Evolutionary conservation across 257 asterid species (phyloP), one percentile per base, ranked within the genome.

Genomic region (Solanum tarapatanum): DNA sequence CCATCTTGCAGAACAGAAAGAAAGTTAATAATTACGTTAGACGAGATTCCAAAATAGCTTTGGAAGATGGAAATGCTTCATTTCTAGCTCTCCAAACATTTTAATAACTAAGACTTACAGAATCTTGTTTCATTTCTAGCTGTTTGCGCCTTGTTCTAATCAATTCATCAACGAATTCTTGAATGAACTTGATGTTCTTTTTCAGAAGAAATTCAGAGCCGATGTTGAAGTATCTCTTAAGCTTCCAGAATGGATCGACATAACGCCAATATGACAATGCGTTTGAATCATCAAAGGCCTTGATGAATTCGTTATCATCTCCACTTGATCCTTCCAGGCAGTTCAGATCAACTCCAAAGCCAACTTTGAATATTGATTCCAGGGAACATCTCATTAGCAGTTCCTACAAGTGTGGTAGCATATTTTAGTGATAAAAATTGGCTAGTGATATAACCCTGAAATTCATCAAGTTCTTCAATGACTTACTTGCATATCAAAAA

Each of bases 301-400:
- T 91, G 79, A 89, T 94, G 37, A 94, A 93, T 51, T 87, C 41
- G 36, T 74, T 89, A 32, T 93, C 95, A 76, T 91, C 93, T 64
- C 84, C 90, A 43, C 91, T 89, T 64, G 95, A 90, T 86, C 93
- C 96, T 14, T 90, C 86, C 23, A 94, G n/a, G 88, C 95, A 92
- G 64, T 94, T 91, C 51, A 94, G 84, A 55, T 94, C 98, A 0
- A 93, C 94, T 82, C 96, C 98, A 69, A 95, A 94, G 10, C 95
- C 98, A 88, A 96, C 98, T 90, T 91, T 93, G 89, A 94, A 96
- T 70, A 94, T 93, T 1, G 98, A 94, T 66, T 96, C 98, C 82
- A 94, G 88, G 5, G 95, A 92, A 91, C 93, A 90, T 90, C 92
- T 93, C 98, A 94, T 94, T 64, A 95, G 87, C 90, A 94, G 82